phyloP scores from a whole-genome alignment of 2,329 filamentous ascomycete genomes.

The Claviceps maximensis region DNA sequence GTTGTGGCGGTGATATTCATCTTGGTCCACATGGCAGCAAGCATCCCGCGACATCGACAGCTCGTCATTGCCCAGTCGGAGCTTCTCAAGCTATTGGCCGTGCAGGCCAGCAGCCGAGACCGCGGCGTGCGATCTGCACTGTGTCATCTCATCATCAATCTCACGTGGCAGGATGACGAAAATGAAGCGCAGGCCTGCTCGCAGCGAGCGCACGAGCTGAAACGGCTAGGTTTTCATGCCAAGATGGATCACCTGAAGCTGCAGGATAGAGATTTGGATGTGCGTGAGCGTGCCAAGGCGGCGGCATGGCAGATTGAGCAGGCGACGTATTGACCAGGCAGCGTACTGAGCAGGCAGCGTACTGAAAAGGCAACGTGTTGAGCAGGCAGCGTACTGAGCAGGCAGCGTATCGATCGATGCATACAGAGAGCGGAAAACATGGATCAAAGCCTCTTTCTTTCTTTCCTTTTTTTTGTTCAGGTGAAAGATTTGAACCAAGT shows the following conservation, averaged over 20 bases:
- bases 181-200: conserved; percentile 51
- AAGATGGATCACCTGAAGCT: conserved; percentile 48
- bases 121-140: conserved; percentile 63
- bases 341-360: too few relatives aligned
- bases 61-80: conserved; percentile 64
- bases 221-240: conserved; percentile 55
- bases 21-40: conserved; percentile 78
- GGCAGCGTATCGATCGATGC: too few relatives aligned
- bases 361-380: too few relatives aligned
- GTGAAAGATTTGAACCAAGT: too few relatives aligned
- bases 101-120: conserved; percentile 60
- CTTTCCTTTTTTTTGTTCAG: too few relatives aligned
- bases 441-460: too few relatives aligned
- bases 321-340: conserved; percentile 9
- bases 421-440: too few relatives aligned
- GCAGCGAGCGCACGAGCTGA: conserved; percentile 55
- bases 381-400: too few relatives aligned
- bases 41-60: conserved; percentile 63
- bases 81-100: conserved; percentile 58
- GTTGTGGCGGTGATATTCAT: conserved; percentile 68
- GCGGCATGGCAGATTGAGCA: conserved; percentile 59
- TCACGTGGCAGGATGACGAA: conserved; percentile 70
- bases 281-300: conserved; percentile 71
- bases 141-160: conserved; percentile 74
- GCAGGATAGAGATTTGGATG: conserved; percentile 64